Evolutionary conservation across 2,329 filamentous ascomycete genomes (phyloP), one percentile per base, ranked within the genome.

Genomic region (Colletotrichum chlorophyti): DNA sequence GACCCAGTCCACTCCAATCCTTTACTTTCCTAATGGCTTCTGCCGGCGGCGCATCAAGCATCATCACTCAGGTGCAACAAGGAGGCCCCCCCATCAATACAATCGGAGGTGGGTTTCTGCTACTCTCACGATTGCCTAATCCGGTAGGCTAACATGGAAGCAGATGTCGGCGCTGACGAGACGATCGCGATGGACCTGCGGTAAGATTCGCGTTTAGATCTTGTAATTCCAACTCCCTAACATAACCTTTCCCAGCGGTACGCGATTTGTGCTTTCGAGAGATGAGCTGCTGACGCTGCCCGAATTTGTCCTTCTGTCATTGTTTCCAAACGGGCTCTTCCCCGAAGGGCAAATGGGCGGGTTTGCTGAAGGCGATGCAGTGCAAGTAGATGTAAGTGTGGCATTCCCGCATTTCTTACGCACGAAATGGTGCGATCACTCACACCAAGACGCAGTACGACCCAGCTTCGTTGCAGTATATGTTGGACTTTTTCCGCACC

Each of bases 41-140:
- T 74, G 93, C 94, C 78, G 94, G 94, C 83, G 94, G 93, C 79
- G 91, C 93, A 68, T 90, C 93, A 80, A 98, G 95, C 85, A 97
- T 99, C 73, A 96, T 99, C 79, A 99, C 95, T 77, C 95, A 99
- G 80, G 95, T 99, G 68, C 93, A 96, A 73, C 95, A 99, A 77
- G 90, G 90, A 65, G 93, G 90, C 47, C 91, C 93, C 68, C 91
- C 93, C 32, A 87, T 97, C 67, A 96, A 95, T 75, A 90, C 91
- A 53, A 82, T 98, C 61, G 92, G 91, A 85, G 91, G 91, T 93
- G 78, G 70, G 83, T 62, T 14, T 17, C n/a, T 15, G 3, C 9
- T 31, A 2, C n/a, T 19, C 3, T 23, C 3, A 11, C 17, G 17
- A 8, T 6, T 15, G 31, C 31, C 50, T 40, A 48, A n/a, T n/a